A percentile compares a stretch with the other conserved stretches of the same genome.
Conservation (phyloP, 441 rosid genomes). For the Pelargonium myrrhifolium region DNA sequence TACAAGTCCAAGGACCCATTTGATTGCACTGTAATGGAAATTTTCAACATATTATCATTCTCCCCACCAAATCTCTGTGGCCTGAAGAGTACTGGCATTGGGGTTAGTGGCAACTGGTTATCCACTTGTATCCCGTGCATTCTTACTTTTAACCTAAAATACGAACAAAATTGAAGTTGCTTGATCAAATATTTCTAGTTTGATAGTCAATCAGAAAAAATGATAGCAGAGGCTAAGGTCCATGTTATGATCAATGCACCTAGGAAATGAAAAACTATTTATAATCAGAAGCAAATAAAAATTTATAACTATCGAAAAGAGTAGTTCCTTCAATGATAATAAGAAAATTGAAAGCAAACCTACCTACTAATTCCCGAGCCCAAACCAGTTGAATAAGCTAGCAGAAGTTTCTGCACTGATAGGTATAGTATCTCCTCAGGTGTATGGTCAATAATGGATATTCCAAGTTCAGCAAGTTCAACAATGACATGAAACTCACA, state of each 20-base stretch:
- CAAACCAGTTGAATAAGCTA: conserved; percentile 86
- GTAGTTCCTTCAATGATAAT: neutral
- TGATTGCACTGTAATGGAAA: conserved; percentile 70
- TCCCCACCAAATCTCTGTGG: conserved; percentile 77
- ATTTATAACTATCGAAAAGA: neutral
- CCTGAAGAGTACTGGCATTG: conserved; percentile 93
- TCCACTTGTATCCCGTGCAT: conserved; percentile 87
- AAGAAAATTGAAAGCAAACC: conserved; percentile 8
- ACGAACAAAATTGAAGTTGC: neutral
- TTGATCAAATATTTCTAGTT: neutral
- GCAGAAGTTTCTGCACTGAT: conserved; percentile 75
- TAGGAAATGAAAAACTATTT: neutral
- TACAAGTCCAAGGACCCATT: conserved; percentile 73
- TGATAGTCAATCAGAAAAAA: neutral
- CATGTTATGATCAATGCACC: neutral
- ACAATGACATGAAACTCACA: conserved; percentile 79
- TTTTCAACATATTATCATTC: conserved; percentile 62
- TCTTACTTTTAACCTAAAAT: conserved; percentile 75
- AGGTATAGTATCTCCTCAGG: conserved; percentile 92
- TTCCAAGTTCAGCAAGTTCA: conserved; percentile 91
- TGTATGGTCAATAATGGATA: conserved; percentile 88
- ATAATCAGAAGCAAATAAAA: neutral
- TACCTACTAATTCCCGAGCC: conserved; percentile 91
- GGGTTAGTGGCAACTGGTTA: conserved; percentile 90
- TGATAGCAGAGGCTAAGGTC: neutral